These are phyloP conservation scores for Aspergillus heteromorphus DNA, from an alignment of 495 filamentous ascomycete species.

Conservation along the genomic window DNA sequence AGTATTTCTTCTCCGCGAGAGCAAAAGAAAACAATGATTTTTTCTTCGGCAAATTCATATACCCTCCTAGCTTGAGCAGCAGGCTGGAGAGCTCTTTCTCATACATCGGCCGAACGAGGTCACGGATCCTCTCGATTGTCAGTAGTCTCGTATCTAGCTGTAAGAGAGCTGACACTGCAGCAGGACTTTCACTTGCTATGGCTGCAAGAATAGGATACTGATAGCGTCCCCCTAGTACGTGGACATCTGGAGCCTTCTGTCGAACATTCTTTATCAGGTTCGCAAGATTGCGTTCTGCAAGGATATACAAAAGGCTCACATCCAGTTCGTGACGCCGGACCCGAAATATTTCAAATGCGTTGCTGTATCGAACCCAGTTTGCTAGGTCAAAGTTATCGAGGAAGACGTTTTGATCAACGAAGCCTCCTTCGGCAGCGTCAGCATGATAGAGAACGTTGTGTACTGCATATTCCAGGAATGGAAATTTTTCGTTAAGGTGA, in stretches of 20 bases:
- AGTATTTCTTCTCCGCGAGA: too few species aligned
- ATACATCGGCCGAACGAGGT: background rate
- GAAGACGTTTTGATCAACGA: slow-evolving; percentile 32
- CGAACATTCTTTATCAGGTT: background rate
- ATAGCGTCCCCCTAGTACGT: background rate
- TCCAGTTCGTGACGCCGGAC: slow-evolving; percentile 26
- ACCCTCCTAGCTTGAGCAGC: too few species aligned
- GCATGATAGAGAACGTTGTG: slow-evolving; percentile 41
- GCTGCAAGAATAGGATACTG: background rate
- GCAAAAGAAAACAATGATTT: too few species aligned
- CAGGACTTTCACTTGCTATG: background rate
- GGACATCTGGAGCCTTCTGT: background rate
- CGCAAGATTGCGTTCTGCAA: slow-evolving; percentile 26
- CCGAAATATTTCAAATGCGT: slow-evolving; percentile 29
- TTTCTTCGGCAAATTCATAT: too few species aligned
- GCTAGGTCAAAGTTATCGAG: slow-evolving; percentile 28
- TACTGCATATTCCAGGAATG: slow-evolving; percentile 44
- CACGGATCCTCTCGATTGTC: background rate
- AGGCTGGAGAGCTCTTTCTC: background rate
- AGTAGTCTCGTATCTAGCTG: background rate
- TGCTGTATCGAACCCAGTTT: slow-evolving; percentile 34
- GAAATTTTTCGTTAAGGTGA: too few species aligned
- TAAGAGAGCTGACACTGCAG: background rate
- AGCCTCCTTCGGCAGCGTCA: slow-evolving; percentile 24
- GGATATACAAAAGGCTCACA: slow-evolving; percentile 41